Conservation (phyloP, 1,139 yeast species). For the Lodderomyces oxycetoniae region DNA sequence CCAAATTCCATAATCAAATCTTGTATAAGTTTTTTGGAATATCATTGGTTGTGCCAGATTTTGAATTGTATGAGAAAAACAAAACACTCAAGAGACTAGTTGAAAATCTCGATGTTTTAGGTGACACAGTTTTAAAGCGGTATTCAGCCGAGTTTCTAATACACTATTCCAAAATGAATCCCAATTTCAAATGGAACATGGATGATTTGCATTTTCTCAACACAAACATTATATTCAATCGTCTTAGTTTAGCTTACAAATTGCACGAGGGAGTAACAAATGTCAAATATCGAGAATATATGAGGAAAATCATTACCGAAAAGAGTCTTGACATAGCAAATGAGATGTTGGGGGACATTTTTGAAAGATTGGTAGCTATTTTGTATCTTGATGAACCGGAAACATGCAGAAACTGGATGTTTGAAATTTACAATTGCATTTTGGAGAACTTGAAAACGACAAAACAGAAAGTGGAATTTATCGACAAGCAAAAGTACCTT, state of each 20-base stretch:
- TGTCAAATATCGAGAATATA: constrained; percentile 2
- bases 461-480: constrained; percentile 7
- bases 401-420: constrained; percentile 14
- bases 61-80: too few relatives aligned
- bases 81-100: background rate
- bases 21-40: constrained; percentile 1
- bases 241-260: constrained; percentile 14
- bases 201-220: constrained; percentile 13
- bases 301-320: background rate
- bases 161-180: constrained; percentile 3
- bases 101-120: constrained; percentile 13
- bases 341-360: constrained; percentile 15
- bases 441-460: constrained; percentile 8
- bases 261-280: constrained; percentile 9
- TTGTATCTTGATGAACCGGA: constrained; percentile 13
- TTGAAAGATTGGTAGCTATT: constrained; percentile 15
- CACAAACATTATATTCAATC: constrained; percentile 13
- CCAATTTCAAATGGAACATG: constrained; percentile 10
- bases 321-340: constrained; percentile 5
- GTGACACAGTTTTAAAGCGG: constrained; percentile 14
- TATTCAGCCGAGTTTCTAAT: constrained; percentile 11
- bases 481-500: constrained; percentile 10
- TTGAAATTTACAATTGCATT: constrained; percentile 10
- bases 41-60: background rate
- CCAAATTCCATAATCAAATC: constrained; percentile 2